Evolutionary conservation across 208 protist genomes (phyloP).

Genomic region (Trypanosoma conorhini): DNA sequence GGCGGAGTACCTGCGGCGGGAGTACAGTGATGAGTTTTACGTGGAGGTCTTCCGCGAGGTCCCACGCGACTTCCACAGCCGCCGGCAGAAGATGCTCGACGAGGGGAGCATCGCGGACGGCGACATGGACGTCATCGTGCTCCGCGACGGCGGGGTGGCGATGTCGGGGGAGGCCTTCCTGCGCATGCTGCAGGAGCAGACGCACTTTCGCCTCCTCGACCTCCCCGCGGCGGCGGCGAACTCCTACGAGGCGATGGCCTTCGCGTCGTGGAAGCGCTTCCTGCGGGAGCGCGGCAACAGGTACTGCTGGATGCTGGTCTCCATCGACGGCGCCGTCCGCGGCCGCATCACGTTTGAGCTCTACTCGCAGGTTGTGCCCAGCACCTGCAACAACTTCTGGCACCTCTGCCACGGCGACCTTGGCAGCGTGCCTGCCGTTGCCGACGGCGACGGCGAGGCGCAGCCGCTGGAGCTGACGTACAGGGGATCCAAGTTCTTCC

Average conservation of each 20-base stretch:
- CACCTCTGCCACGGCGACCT: constrained; percentile 79
- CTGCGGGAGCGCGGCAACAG: constrained; percentile 58
- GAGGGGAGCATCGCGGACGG: constrained; percentile 36
- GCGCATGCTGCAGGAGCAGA: constrained; percentile 31
- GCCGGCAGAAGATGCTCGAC: constrained; percentile 33
- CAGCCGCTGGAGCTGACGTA: constrained; percentile 69
- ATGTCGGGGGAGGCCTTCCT: constrained; percentile 58
- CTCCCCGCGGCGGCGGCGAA: constrained; percentile 30
- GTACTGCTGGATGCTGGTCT: constrained; percentile 85
- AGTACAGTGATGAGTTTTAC: constrained; percentile 49
- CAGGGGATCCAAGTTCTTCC: constrained; percentile 93
- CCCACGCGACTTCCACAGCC: constrained; percentile 63
- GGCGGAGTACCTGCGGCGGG: constrained; percentile 60
- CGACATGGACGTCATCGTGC: constrained; percentile 28
- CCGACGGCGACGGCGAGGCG: constrained; percentile 19
- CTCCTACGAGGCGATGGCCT: constrained; percentile 61
- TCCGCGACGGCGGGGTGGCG: constrained; percentile 23
- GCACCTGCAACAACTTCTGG: constrained; percentile 94
- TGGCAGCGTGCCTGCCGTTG: constrained; percentile 28
- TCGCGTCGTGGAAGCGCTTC: constrained; percentile 52
- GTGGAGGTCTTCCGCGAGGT: constrained; percentile 56
- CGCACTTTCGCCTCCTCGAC: constrained; percentile 48
- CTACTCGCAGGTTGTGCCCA: constrained; percentile 74
- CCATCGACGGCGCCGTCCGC: constrained; percentile 29
- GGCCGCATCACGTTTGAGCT: constrained; percentile 89